Conservation (phyloP, 495 filamentous ascomycete species). For the Neurospora sp. region DNA sequence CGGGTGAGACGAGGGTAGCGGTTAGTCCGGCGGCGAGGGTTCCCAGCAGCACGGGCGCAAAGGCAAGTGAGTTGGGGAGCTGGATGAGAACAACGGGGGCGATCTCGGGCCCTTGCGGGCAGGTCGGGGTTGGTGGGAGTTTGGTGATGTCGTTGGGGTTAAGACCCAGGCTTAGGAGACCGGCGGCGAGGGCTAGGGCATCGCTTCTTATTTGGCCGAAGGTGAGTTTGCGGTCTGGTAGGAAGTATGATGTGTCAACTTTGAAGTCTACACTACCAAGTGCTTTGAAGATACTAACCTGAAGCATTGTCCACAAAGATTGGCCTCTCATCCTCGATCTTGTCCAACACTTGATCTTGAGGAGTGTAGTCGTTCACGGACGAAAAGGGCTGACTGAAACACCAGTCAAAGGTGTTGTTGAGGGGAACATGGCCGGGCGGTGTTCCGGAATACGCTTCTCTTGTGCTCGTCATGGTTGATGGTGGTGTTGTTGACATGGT, state of each 20-base stretch:
- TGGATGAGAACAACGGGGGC: slow-evolving; percentile 26
- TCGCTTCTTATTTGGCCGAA: slow-evolving; percentile 16
- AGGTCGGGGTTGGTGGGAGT: slow-evolving; percentile 21
- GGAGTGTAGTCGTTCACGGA: slow-evolving; percentile 13
- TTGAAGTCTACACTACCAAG: background rate
- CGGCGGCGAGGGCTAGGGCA: slow-evolving; percentile 13
- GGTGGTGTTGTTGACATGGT: background rate
- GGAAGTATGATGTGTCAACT: background rate
- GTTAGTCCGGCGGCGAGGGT: slow-evolving; percentile 20
- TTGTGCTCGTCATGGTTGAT: background rate
- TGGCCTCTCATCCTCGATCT: slow-evolving; percentile 11
- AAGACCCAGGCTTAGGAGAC: slow-evolving; percentile 15
- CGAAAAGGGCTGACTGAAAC: slow-evolving; percentile 21
- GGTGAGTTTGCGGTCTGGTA: slow-evolving; percentile 19
- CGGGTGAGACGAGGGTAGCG: slow-evolving; percentile 24
- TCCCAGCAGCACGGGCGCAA: slow-evolving; percentile 19
- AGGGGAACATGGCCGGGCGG: slow-evolving; percentile 15
- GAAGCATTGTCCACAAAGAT: slow-evolving; percentile 23
- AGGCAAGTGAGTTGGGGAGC: slow-evolving; percentile 22
- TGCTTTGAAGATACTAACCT: slow-evolving; percentile 4
- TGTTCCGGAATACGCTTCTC: slow-evolving; percentile 9
- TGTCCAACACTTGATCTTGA: slow-evolving; percentile 9
- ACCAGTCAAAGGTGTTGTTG: slow-evolving; percentile 15
- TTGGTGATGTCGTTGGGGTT: slow-evolving; percentile 14
- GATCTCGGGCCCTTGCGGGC: slow-evolving; percentile 19